phyloP scores from a whole-genome alignment of 805 yeast genomes.

The Saturnispora galanensis region DNA sequence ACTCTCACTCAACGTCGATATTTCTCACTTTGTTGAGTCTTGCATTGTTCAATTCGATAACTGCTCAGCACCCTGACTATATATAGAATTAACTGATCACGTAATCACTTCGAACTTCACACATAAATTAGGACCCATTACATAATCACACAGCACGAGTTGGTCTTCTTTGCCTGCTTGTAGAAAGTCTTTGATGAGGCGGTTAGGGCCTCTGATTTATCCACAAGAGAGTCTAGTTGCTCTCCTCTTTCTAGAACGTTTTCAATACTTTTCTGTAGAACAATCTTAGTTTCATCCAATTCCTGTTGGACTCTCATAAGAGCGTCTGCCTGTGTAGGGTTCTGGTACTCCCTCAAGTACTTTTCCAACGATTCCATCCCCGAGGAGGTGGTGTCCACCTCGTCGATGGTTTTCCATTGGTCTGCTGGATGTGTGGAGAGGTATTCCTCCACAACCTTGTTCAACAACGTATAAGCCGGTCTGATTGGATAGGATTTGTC shows the following conservation, averaged over 20 bases:
- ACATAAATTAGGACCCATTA: slow-evolving; percentile 23
- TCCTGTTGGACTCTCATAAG: slow-evolving; percentile 96
- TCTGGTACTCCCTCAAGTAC: slow-evolving; percentile 81
- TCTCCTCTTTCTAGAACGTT: slow-evolving; percentile 93
- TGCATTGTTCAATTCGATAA: too few species aligned
- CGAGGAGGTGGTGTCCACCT: slow-evolving; percentile 29
- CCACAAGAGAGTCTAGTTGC: slow-evolving; percentile 86
- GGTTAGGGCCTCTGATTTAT: slow-evolving; percentile 88
- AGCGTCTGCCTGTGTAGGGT: slow-evolving; percentile 94
- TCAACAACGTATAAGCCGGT: slow-evolving; percentile 88
- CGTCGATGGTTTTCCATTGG: slow-evolving; percentile 52
- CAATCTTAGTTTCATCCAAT: slow-evolving; percentile 94
- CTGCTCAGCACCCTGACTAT: too few species aligned
- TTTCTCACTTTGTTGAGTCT: too few species aligned
- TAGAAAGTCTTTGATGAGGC: slow-evolving; percentile 87
- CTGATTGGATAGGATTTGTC: slow-evolving; percentile 95
- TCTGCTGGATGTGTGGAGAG: slow-evolving; percentile 66
- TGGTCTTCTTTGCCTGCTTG: slow-evolving; percentile 92
- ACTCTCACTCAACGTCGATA: too few species aligned
- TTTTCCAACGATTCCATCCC: slow-evolving; percentile 50
- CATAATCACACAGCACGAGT: slow-evolving; percentile 77
- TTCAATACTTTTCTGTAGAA: slow-evolving; percentile 91
- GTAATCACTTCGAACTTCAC: not conserved
- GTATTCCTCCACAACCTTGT: slow-evolving; percentile 87
- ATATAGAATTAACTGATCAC: not conserved